Evolutionary conservation across 768 basidiomycete species (phyloP), one percentile per base, ranked within the genome.

Genomic region (Russula emetica): DNA sequence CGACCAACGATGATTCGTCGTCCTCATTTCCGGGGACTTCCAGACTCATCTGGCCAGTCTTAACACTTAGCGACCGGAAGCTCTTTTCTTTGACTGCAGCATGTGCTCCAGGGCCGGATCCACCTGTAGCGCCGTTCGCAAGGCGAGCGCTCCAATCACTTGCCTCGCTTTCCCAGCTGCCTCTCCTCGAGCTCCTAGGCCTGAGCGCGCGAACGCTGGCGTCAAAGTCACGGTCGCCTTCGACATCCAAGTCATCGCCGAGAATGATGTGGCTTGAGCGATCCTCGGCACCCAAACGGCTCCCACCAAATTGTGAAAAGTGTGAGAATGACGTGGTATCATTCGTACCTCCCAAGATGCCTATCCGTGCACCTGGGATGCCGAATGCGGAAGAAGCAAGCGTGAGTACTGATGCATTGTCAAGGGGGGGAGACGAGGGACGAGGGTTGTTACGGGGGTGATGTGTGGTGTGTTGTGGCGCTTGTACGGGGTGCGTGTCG

Each of bases 371-470:
- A 22, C 81, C 83, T 18, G 87, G 85, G 58, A 87, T 77, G 0
- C 85, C 95, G 74, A 91, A 97, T 4, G 92, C 94, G 3, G 93
- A 95, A 28, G 92, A 94, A 14, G 96, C 96, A 13, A 99, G 83
- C 0, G 96, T 99, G 52, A 98, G 79, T 60, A 95, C 78, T 2
- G 92, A 94, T 2, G 96, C 96, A 71, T 98, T 94, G 71, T 95
- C 94, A 51, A 85, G 78, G 1, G 96, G 95, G 24, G 92, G 89
- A 7, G 92, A 92, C 18, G 89, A 88, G 26, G 97, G 96, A 26
- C 91, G 85, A 1, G 96, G 96, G 71, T 99, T 99, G 74, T 97
- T 92, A 52, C 94, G 85, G 11, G 96, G 95, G 76, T 98, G 94
- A 59, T 92, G 93, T n/a, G 83, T 78, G 0, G 94, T 93, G 72